Percentiles rank a stretch among this genome's conserved stretches.
These are phyloP conservation scores for Fusarium nematophilum DNA, from an alignment of 2,329 filamentous ascomycete genomes.

Conservation along the genomic window DNA sequence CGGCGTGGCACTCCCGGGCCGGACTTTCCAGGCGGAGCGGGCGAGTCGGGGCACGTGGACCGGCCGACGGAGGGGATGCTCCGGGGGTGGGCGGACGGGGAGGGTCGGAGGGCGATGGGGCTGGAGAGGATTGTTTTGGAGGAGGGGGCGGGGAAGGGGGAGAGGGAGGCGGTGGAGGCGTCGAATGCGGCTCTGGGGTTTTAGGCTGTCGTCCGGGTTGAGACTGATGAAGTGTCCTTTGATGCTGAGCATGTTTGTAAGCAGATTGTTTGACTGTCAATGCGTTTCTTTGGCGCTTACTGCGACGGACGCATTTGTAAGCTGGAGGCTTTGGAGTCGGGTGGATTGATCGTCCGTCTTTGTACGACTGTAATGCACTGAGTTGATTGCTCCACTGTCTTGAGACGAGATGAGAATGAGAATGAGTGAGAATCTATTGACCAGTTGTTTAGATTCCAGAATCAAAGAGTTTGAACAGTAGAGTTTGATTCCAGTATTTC, in stretches of 20 bases:
- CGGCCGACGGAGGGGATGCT: conserved; percentile 57
- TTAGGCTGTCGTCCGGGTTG: conserved; percentile 30
- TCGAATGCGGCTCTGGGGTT: conserved; percentile 61
- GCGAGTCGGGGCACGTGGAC: conserved; percentile 68
- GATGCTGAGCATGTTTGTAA: conserved; percentile 3
- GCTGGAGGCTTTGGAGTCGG: not conserved
- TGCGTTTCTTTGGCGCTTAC: not conserved
- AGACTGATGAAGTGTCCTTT: not conserved
- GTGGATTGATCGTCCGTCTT: conserved; percentile 1
- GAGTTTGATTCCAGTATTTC: too few species aligned
- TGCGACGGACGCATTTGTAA: not conserved
- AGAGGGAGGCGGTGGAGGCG: conserved; percentile 49
- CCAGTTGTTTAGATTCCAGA: not conserved
- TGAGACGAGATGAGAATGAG: not conserved
- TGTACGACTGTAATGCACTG: too few species aligned
- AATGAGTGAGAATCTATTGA: not conserved
- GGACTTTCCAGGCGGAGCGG: conserved; percentile 78
- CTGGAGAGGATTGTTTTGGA: conserved; percentile 52
- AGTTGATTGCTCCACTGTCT: not conserved
- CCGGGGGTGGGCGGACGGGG: conserved; percentile 44
- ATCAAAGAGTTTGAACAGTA: too few species aligned
- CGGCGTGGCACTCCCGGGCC: conserved; percentile 73
- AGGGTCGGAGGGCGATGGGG: conserved; percentile 58
- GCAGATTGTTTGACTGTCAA: not conserved
- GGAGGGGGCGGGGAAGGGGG: conserved; percentile 47